Base-by-base conservation (phyloP, 148 eudicot species). In the Chenopodium berlandieri region DNA sequence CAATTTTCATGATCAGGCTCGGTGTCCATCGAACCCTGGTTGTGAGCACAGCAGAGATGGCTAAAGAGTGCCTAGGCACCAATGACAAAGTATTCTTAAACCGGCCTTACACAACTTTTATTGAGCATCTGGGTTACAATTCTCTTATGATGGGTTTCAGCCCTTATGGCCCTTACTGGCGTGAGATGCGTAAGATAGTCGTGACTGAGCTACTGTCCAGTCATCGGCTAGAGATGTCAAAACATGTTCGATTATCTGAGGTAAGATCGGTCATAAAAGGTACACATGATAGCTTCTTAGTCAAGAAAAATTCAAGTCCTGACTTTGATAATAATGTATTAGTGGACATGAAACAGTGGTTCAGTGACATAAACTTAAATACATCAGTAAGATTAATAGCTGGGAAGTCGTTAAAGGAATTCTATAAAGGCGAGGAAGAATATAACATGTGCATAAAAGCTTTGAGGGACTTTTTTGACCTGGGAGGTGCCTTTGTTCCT, bases 91-190 rank as follows among this genome's bases (percentile, higher is more conserved):
- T 69, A 5, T 86, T 91, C 32, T 48, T 65, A 0, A 54, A 37
- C 44, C 83, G 91, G 14, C 90, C 89, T 0, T 63, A 48, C 1
- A 48, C 77, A 1, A 46, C 80, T 4, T 83, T 86, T 4, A 75
- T 78, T 0, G 73, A 82, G 60, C 78, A 81, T 9, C 47, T 88
- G 65, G 73, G 72, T 32, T 89, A 90, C 71, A 75, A 90, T 78
- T 74, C 79, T 14, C 88, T 89, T 20, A 72, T 77, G 76, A 69
- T 90, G 6, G 89, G 81, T 0, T 85, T 90, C 17, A 52, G 68
- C 50, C 84, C 85, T 2, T 82, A 85, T 27, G 86, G 91, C 5
- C 79, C 84, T 0, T 84, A 88, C 54, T 91, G 92, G 92, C 84
- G 89, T 0, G 80, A 88, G 30, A 66, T 88, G 22, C 82, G 89